A percentile compares a stretch with the other conserved stretches of the same genome.
These are phyloP conservation scores for Populus euphratica DNA, from an alignment of 345 rosid genomes.

Conservation along the genomic window DNA sequence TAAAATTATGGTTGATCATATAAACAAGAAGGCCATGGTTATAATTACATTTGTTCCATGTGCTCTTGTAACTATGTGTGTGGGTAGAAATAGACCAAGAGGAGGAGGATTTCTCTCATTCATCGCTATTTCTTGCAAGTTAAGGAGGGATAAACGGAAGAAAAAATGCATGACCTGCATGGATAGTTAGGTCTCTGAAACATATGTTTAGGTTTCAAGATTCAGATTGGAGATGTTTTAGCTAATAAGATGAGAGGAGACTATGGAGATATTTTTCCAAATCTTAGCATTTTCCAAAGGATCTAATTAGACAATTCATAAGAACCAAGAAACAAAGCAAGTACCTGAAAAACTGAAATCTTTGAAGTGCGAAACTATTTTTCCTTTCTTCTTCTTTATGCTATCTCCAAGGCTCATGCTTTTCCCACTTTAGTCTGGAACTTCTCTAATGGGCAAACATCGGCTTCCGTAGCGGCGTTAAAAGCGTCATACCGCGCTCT, in stretches of 20 bases:
- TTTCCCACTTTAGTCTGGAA: constrained; percentile 83
- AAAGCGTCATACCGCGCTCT: too few species aligned
- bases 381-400: constrained; percentile 55
- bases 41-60: too few species aligned
- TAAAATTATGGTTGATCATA: background rate
- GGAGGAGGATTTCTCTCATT: background rate
- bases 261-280: background rate
- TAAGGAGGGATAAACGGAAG: background rate
- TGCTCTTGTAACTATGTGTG: too few species aligned
- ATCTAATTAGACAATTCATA: background rate
- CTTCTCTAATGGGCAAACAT: constrained; percentile 37
- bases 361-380: constrained; percentile 2
- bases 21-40: background rate
- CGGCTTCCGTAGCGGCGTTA: too few species aligned
- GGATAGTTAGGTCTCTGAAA: background rate
- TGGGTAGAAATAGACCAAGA: background rate
- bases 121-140: background rate
- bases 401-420: constrained; percentile 83
- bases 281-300: background rate
- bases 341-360: background rate
- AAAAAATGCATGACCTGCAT: background rate
- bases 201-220: background rate
- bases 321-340: background rate
- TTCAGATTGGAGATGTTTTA: too few species aligned
- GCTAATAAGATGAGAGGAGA: background rate